phyloP scores from a whole-genome alignment of 306 rosid species.

The Lupinus albus region DNA sequence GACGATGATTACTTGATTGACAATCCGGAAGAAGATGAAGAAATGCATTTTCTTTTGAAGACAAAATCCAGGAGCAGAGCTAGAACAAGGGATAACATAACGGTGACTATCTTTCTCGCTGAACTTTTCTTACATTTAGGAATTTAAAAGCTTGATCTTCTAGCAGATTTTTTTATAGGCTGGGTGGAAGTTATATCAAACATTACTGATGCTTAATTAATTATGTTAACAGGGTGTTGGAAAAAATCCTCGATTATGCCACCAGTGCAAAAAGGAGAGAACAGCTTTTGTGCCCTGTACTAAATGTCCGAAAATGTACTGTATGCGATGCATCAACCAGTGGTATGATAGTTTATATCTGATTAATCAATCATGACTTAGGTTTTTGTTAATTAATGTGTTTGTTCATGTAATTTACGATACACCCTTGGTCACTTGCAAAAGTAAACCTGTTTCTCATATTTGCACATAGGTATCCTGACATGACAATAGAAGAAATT shows the following conservation, averaged over 20 bases:
- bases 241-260: constrained; percentile 52
- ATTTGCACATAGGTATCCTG: constrained; percentile 60
- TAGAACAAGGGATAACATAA: constrained; percentile 29
- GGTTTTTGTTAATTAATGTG: not conserved
- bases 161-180: not conserved
- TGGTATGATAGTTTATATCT: constrained; percentile 53
- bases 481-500: constrained; percentile 56
- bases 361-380: constrained; percentile 3
- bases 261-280: constrained; percentile 71
- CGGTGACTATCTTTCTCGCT: constrained; percentile 36
- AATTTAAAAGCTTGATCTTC: constrained; percentile 18
- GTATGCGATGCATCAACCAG: constrained; percentile 60
- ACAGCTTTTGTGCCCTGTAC: constrained; percentile 54
- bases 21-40: constrained; percentile 42
- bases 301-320: constrained; percentile 65
- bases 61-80: constrained; percentile 49
- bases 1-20: constrained; percentile 37
- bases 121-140: constrained; percentile 5
- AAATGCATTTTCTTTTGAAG: constrained; percentile 37
- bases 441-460: constrained; percentile 30
- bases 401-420: constrained; percentile 17
- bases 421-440: not conserved
- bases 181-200: not conserved
- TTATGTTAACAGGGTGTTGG: constrained; percentile 44
- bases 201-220: constrained; percentile 28